Base-by-base conservation (phyloP, 305 asterid genomes). In the Fraxinus angustifolia region DNA sequence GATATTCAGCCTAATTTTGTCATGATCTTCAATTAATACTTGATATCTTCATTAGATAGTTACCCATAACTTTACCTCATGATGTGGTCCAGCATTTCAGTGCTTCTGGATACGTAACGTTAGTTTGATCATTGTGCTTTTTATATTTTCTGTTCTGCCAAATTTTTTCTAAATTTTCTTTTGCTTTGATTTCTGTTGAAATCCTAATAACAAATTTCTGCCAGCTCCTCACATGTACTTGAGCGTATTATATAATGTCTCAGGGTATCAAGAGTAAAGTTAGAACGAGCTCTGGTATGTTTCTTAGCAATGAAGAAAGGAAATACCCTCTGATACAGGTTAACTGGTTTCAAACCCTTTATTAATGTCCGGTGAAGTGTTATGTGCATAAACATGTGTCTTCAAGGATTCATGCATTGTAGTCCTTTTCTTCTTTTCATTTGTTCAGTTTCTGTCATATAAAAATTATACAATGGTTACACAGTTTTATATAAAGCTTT, bases 231-330 rank as follows among this genome's bases (percentile, higher is more conserved):
- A 35, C 78, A 73, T 73, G 76, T 85, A 82, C 82, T 42, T 82
- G 78, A 76, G 79, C 40, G 21, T 80, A 31, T 76, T 17, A 36
- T 50, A 45, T 65, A 42, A 38, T 60, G 79, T 83, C 82, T 78
- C 86, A 94, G 98, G 97, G 96, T 80, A 78, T 94, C 77, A 89
- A 88, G 89, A 93, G 98, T 87, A 79, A 87, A 65, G 96, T 91
- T 36, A 92, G 97, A 89, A 93, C 97, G 82, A 94, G 97, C 86
- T 94, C 97, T 78, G 97, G 98, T 79, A 93, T 93, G 98, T 94
- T 94, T 88, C 86, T 94, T 82, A 94, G 81, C 81, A 79, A 83
- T 73, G 89, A 78, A 85, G 98, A 94, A 88, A 90, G 94, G 83
- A 86, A 85, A 79, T 92, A 90, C 83, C 97, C 97, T 12, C 90